Evolutionary conservation across 139 green algal genomes (phyloP), one percentile per base, ranked within the genome.

Genomic region (Astrephomene gubernaculifera): DNA sequence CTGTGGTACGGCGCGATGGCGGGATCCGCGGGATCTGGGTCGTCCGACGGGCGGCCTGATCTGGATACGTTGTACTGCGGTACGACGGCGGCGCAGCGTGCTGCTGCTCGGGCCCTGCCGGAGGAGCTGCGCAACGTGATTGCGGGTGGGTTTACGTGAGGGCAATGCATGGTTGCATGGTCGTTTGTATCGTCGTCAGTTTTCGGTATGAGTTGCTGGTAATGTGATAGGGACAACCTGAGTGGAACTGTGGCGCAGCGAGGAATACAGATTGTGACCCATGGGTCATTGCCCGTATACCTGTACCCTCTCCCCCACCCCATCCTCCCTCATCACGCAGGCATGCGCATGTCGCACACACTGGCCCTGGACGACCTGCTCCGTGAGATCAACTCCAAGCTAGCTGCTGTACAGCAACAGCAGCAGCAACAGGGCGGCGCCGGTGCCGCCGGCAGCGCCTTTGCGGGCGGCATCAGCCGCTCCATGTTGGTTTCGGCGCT

Each of bases 1-100:
- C 73, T 91, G 54, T 91, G 88, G 88, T 91, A 87, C 41, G 67
- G 67, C 29, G 75, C 87, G 35, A 87, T 87, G 80, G 33, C 73
- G 52, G 83, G 73, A 3, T 54, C 31, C 22, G 64, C 64, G 22
- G 38, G 81, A 4, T 73, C 41, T 33, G 49, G 33, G 31, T 19
- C 25, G 25, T 57, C 41, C 31, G 79, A 75, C 65, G 79, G 79
- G 10, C 44, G 79, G 31, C 79, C 44, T 0, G 79, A 85, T 36
- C 41, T 85, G 43, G 64, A 74, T 31, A 54, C 63, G 43, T 31
- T 85, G 63, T 74, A 76, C 79, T 76, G 63, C 38, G 79, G 79
- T 29, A 72, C 64, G n/a, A 85, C 79, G 17, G 64, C 44, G 63
- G 79, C 63, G 33, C 79, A 85, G 79, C 79, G 79, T 4, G 79